Conservation (phyloP, 2,329 filamentous ascomycete species). For the Keithomyces neogunnii region DNA sequence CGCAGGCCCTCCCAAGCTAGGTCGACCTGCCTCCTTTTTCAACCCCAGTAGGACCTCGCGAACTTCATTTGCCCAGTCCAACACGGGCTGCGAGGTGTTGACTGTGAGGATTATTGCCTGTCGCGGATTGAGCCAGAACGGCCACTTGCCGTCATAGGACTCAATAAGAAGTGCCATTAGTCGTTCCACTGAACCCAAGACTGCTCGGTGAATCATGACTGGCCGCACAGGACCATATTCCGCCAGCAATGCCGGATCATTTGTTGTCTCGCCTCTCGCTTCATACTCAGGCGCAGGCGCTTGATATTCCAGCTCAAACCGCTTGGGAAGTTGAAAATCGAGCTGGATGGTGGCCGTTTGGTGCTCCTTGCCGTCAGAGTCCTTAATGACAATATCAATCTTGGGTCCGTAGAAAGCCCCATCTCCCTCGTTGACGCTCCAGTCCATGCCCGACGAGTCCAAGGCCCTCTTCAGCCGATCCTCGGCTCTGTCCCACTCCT, state of each 20-base stretch:
- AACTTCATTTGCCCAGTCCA: slow-evolving; percentile 38
- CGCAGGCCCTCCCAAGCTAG: slow-evolving; percentile 33
- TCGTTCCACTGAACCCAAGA: slow-evolving; percentile 76
- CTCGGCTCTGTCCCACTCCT: slow-evolving; percentile 49
- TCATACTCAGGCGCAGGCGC: slow-evolving; percentile 59
- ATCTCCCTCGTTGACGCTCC: slow-evolving; percentile 71
- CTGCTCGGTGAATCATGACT: slow-evolving; percentile 77
- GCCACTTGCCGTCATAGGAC: slow-evolving; percentile 71
- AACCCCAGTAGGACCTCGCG: slow-evolving; percentile 44
- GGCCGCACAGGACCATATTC: slow-evolving; percentile 55
- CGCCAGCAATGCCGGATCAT: slow-evolving; percentile 37
- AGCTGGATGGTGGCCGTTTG: slow-evolving; percentile 85
- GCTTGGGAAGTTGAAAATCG: slow-evolving; percentile 80
- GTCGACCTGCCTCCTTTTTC: slow-evolving; percentile 21
- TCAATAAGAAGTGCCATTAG: slow-evolving; percentile 82
- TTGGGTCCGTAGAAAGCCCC: slow-evolving; percentile 90
- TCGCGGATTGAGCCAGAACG: slow-evolving; percentile 80
- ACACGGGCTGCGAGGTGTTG: slow-evolving; percentile 48
- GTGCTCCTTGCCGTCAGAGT: slow-evolving; percentile 76
- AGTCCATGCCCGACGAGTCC: slow-evolving; percentile 62
- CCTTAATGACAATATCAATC: slow-evolving; percentile 76
- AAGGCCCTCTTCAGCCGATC: slow-evolving; percentile 29
- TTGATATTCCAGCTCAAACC: slow-evolving; percentile 69
- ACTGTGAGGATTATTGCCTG: slow-evolving; percentile 69
- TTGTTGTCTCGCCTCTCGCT: slow-evolving; percentile 40